A percentile compares a stretch with the other conserved stretches of the same genome.
These are phyloP conservation scores for Suhomyces yuchorum DNA, from an alignment of 1,139 yeast genomes.

Conservation along the genomic window DNA sequence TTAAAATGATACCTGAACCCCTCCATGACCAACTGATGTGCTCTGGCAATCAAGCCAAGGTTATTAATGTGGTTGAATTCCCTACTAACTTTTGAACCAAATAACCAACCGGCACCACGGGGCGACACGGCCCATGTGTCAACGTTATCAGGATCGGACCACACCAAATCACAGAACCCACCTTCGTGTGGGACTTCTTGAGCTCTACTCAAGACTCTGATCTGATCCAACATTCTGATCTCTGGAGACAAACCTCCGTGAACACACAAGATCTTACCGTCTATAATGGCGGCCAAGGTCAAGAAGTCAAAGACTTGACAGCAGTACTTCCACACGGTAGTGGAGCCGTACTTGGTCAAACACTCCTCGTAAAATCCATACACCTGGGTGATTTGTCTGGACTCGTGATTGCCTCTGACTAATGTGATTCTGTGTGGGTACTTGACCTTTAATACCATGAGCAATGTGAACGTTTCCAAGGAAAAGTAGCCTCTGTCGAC, in stretches of 20 bases:
- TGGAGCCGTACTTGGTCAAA: slow-evolving; percentile 85
- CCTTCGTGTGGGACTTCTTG: slow-evolving; percentile 99
- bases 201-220: slow-evolving; percentile 92
- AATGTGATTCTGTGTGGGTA: slow-evolving; percentile 85
- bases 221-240: slow-evolving; percentile 94
- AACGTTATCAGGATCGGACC: slow-evolving; percentile 98
- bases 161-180: slow-evolving; percentile 93
- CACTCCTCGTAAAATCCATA: slow-evolving; percentile 94
- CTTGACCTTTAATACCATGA: slow-evolving; percentile 87
- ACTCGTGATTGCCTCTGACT: slow-evolving; percentile 93
- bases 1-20: slow-evolving; percentile 95
- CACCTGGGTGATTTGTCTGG: slow-evolving; percentile 93
- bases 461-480: slow-evolving; percentile 84
- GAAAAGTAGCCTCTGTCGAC: slow-evolving; percentile 97
- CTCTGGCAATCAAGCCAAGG: slow-evolving; percentile 85
- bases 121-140: slow-evolving; percentile 99
- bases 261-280: slow-evolving; percentile 89
- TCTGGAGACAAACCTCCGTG: slow-evolving; percentile 99
- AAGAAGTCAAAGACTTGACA: slow-evolving; percentile 94
- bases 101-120: slow-evolving; percentile 98
- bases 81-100: slow-evolving; percentile 89
- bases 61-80: slow-evolving; percentile 94
- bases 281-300: slow-evolving; percentile 92
- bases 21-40: slow-evolving; percentile 98
- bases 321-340: slow-evolving; percentile 98